These are phyloP conservation scores for Saturnispora sekii DNA, from an alignment of 805 yeast genomes.

Conservation along the genomic window DNA sequence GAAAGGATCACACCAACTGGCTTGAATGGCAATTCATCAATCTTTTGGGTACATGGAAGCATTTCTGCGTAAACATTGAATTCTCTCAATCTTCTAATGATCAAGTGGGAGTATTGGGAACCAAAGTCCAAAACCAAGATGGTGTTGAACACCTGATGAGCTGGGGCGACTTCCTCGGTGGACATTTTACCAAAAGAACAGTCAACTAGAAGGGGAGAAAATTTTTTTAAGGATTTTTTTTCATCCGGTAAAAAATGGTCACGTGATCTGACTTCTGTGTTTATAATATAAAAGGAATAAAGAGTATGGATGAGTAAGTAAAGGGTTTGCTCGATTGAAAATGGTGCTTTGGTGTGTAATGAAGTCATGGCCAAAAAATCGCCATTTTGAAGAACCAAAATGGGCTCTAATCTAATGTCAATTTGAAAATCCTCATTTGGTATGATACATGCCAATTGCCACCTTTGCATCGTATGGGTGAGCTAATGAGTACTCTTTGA, in stretches of 20 bases:
- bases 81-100: constrained; percentile 95
- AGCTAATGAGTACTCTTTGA: constrained; percentile 40
- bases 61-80: constrained; percentile 97
- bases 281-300: background rate
- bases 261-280: background rate
- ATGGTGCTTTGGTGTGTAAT: too few relatives aligned
- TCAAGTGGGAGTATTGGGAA: constrained; percentile 94
- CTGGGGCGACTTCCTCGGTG: constrained; percentile 36
- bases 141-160: constrained; percentile 88
- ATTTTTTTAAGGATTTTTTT: background rate
- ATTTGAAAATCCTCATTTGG: background rate
- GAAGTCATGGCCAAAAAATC: too few relatives aligned
- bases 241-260: background rate
- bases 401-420: too few relatives aligned
- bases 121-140: constrained; percentile 96
- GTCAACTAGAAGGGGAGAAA: background rate
- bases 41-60: constrained; percentile 98
- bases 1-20: constrained; percentile 95
- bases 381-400: too few relatives aligned
- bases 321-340: too few relatives aligned
- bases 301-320: too few relatives aligned
- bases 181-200: constrained; percentile 10
- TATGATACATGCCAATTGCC: constrained; percentile 15
- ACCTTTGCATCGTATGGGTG: constrained; percentile 35
- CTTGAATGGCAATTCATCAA: constrained; percentile 81